Conservation (phyloP, 2,329 filamentous ascomycete species). For the Microascus cirrosus region DNA sequence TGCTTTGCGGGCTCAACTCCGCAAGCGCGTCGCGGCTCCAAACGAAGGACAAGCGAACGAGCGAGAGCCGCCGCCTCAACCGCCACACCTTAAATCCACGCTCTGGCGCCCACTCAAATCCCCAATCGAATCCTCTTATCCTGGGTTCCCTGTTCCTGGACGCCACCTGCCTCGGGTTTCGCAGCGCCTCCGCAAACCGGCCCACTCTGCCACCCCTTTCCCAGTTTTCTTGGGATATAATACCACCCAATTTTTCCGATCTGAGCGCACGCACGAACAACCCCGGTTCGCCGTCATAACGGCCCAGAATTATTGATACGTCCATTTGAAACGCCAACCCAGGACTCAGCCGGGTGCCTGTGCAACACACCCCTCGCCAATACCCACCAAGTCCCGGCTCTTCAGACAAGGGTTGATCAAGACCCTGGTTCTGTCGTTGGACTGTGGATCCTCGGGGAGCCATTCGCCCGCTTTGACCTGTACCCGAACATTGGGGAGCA, state of each 20-base stretch:
- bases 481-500: background rate
- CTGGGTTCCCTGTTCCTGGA: background rate
- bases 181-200: background rate
- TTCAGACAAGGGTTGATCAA: background rate
- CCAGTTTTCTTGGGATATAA: background rate
- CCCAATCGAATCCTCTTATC: background rate
- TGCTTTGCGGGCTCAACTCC: background rate
- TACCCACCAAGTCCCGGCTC: background rate
- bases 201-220: background rate
- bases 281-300: slow-evolving; percentile 8
- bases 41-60: background rate
- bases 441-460: slow-evolving; percentile 3
- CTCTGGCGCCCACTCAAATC: background rate
- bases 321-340: slow-evolving; percentile 14
- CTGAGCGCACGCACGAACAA: slow-evolving; percentile 1
- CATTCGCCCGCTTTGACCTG: background rate
- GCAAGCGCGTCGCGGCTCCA: background rate
- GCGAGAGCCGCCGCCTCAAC: background rate
- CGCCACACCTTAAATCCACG: background rate
- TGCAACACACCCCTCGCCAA: slow-evolving; percentile 2
- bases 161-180: background rate
- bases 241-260: slow-evolving; percentile 1
- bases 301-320: slow-evolving; percentile 15
- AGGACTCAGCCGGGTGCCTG: background rate
- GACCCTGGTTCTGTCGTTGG: background rate